A percentile compares a stretch with the other conserved stretches of the same genome.
Conservation (phyloP, 2,329 filamentous ascomycete genomes). For the Aphanocladium album region DNA sequence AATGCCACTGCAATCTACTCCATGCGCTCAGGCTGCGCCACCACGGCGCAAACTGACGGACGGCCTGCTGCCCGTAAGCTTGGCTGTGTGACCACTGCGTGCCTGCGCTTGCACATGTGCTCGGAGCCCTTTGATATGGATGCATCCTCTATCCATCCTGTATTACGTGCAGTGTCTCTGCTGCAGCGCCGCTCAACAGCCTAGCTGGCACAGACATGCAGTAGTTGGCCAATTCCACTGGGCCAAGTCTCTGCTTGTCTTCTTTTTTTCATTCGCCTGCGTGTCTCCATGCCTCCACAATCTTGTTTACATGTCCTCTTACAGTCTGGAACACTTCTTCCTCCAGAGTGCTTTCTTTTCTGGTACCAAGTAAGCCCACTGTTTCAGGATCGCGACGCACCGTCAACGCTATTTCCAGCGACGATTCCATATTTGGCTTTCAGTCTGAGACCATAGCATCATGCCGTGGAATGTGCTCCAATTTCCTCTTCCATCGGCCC, state of each 20-base stretch:
- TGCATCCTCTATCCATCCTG: background rate
- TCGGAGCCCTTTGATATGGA: background rate
- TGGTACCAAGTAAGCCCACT: slow-evolving; percentile 5
- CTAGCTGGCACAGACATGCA: background rate
- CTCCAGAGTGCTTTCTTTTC: background rate
- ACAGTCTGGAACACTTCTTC: background rate
- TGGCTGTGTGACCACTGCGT: background rate
- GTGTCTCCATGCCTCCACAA: background rate
- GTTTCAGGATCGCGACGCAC: slow-evolving; percentile 9
- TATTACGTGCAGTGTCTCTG: slow-evolving; percentile 6
- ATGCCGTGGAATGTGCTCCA: background rate
- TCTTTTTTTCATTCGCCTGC: background rate
- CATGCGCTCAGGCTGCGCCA: slow-evolving; percentile 2
- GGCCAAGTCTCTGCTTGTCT: background rate
- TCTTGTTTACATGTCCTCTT: background rate
- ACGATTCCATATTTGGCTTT: background rate
- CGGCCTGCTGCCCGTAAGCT: background rate
- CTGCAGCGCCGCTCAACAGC: background rate
- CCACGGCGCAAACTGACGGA: slow-evolving; percentile 8
- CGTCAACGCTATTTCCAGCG: background rate
- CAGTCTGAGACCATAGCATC: background rate
- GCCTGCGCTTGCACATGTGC: background rate
- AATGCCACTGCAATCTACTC: background rate
- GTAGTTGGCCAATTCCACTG: background rate
- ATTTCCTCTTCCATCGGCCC: background rate